These are phyloP conservation scores for Aureobasidium sp. DNA, from an alignment of 2,329 filamentous ascomycete species.

Conservation along the genomic window DNA sequence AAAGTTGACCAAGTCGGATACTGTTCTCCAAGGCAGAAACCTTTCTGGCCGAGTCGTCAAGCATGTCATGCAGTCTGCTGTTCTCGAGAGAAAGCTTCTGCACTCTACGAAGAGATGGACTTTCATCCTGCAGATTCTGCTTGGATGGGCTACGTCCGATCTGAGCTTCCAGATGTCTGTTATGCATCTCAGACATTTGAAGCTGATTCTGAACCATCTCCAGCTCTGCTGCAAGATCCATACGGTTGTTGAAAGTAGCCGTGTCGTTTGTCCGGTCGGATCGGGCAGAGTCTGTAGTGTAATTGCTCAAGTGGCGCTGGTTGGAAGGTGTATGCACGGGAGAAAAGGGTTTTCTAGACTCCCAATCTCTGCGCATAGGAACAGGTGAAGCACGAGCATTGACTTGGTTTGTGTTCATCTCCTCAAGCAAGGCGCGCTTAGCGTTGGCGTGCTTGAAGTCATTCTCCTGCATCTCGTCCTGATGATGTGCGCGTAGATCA, in stretches of 20 bases:
- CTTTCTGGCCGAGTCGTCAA: constrained; percentile 90
- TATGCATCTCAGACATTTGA: constrained; percentile 91
- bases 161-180: constrained; percentile 83
- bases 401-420: constrained; percentile 78
- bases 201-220: constrained; percentile 92
- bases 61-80: constrained; percentile 82
- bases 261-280: constrained; percentile 84
- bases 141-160: constrained; percentile 62
- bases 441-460: constrained; percentile 55
- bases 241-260: constrained; percentile 74
- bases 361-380: constrained; percentile 56
- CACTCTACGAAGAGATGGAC: constrained; percentile 70
- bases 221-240: constrained; percentile 84
- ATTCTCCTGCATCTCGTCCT: constrained; percentile 62
- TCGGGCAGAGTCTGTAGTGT: constrained; percentile 66
- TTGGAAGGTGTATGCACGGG: constrained; percentile 65
- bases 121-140: constrained; percentile 63
- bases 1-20: constrained; percentile 79
- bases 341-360: constrained; percentile 60
- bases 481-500: constrained; percentile 67
- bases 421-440: constrained; percentile 71
- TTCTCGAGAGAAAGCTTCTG: constrained; percentile 92
- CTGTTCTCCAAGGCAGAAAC: constrained; percentile 82
- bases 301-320: constrained; percentile 60
- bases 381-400: constrained; percentile 66